A percentile compares a stretch with the other conserved stretches of the same genome.
Conservation (phyloP, 768 basidiomycete species). For the Harrya chromipes region DNA sequence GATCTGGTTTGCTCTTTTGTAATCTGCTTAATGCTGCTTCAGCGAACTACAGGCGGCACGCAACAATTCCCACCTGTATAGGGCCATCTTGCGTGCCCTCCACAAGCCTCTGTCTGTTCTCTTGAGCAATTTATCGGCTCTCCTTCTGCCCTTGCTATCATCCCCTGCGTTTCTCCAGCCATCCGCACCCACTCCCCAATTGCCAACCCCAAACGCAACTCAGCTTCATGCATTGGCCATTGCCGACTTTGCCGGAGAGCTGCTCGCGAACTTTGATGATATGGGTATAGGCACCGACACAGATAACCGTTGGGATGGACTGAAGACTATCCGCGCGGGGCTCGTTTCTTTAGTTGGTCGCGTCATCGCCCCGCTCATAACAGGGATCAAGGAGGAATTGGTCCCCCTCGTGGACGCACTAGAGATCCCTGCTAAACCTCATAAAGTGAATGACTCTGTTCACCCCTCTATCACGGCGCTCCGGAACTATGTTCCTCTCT, state of each 20-base stretch:
- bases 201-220: conserved; percentile 55
- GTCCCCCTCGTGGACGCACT: conserved; percentile 60
- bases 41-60: conserved; percentile 69
- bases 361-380: conserved; percentile 61
- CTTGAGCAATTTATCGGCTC: conserved; percentile 63
- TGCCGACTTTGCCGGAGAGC: conserved; percentile 68
- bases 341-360: conserved; percentile 65
- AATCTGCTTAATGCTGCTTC: conserved; percentile 11
- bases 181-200: conserved; percentile 47
- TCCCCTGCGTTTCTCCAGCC: conserved; percentile 58
- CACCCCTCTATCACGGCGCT: conserved; percentile 64
- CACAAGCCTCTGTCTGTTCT: conserved; percentile 77
- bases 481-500: conserved; percentile 58
- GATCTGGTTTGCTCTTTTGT: conserved; percentile 7
- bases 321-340: conserved; percentile 67
- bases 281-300: conserved; percentile 58
- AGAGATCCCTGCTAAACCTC: conserved; percentile 42
- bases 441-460: conserved; percentile 13
- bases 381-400: conserved; percentile 58
- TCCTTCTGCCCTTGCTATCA: conserved; percentile 63
- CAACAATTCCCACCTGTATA: conserved; percentile 61
- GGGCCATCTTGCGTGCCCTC: conserved; percentile 68
- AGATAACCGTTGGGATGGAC: conserved; percentile 62
- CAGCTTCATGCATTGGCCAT: conserved; percentile 71
- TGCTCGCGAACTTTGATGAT: conserved; percentile 68